Percentiles rank a stretch among this genome's conserved stretches.
Conservation (phyloP, 495 filamentous ascomycete species). For the Penicillium longicatenatum region DNA sequence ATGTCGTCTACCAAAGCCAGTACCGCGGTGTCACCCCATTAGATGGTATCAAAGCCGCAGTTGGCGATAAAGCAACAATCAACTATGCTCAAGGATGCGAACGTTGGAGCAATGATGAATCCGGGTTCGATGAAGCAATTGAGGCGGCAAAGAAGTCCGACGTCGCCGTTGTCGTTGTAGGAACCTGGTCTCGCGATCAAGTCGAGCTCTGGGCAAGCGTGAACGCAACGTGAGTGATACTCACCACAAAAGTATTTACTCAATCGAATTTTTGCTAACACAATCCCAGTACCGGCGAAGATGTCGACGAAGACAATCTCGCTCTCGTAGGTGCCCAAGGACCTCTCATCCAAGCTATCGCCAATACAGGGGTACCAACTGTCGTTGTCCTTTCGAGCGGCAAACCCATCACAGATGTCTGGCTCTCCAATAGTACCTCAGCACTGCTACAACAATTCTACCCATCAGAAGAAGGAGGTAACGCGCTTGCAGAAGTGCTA, state of each 20-base stretch:
- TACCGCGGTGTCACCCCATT: slow-evolving; percentile 65
- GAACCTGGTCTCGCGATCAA: slow-evolving; percentile 75
- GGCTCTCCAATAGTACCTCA: slow-evolving; percentile 56
- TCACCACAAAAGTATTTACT: too few relatives aligned
- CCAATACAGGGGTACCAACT: slow-evolving; percentile 65
- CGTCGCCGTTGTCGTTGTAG: slow-evolving; percentile 69
- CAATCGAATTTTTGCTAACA: not conserved
- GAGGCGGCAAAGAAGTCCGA: slow-evolving; percentile 64
- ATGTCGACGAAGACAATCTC: slow-evolving; percentile 63
- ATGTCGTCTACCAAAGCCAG: slow-evolving; percentile 62
- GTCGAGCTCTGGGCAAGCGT: slow-evolving; percentile 64
- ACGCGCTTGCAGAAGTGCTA: slow-evolving; percentile 57
- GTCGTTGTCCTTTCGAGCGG: slow-evolving; percentile 71
- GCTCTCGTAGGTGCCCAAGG: slow-evolving; percentile 71
- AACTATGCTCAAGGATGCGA: slow-evolving; percentile 71
- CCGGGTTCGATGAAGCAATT: slow-evolving; percentile 62
- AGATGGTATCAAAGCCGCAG: slow-evolving; percentile 63
- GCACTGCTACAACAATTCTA: slow-evolving; percentile 74
- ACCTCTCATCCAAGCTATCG: slow-evolving; percentile 62
- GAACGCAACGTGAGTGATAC: slow-evolving; percentile 57
- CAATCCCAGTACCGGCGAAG: slow-evolving; percentile 62
- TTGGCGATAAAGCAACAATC: slow-evolving; percentile 52
- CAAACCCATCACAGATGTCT: slow-evolving; percentile 63
- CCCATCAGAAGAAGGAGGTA: slow-evolving; percentile 61
- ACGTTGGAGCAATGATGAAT: slow-evolving; percentile 69